Base-by-base conservation (phyloP, 352 stramenopile genomes). In the Phytophthora megakarya region DNA sequence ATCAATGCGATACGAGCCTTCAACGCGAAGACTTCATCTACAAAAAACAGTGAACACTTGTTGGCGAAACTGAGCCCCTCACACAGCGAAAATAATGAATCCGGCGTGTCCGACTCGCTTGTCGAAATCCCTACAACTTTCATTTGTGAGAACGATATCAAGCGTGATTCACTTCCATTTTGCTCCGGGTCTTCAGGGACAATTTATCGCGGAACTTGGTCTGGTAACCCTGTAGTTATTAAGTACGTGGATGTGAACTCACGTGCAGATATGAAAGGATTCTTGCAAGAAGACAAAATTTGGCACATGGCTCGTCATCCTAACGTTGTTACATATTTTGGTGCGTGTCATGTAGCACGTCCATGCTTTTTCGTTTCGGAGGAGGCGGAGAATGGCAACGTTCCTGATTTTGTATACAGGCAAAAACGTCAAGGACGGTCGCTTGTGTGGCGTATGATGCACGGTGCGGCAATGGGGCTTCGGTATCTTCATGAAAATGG, bases 221-320 rank as follows among this genome's bases (percentile, higher is more conserved):
- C 8, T 6, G n/a, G 18, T 23, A 25, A 23, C 1, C n/a, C n/a
- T 15, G 38, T 44, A 11, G 38, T 44, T 44, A 23, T 44, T 10
- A 44, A 44, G 8, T 25, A 44, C 18, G 18, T 44, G 38, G 18
- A 44, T 2, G 38, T 44, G 5, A 44, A 19, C 4, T 11, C 38
- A 4, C 18, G n/a, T 44, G n/a, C n/a, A 13, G 38, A 44, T 5
- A 44, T 44, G 38, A 18, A 19, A 5, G 16, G 16, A 5, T 44
- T 44, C 38, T 44, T 44, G n/a, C 38, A 44, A 44, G 38, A 44
- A 44, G 38, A 23, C 38, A 23, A 44, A 23, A 44, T 25, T 18
- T 44, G 38, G 38, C 18, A 15, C 38, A 44, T 44, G 38, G 16
- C 38, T 44, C 7, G n/a, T 4, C 38, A 44, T 19, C 3, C 38